Base-by-base conservation (phyloP, 163 green algal genomes). In the Volvox carteri region DNA sequence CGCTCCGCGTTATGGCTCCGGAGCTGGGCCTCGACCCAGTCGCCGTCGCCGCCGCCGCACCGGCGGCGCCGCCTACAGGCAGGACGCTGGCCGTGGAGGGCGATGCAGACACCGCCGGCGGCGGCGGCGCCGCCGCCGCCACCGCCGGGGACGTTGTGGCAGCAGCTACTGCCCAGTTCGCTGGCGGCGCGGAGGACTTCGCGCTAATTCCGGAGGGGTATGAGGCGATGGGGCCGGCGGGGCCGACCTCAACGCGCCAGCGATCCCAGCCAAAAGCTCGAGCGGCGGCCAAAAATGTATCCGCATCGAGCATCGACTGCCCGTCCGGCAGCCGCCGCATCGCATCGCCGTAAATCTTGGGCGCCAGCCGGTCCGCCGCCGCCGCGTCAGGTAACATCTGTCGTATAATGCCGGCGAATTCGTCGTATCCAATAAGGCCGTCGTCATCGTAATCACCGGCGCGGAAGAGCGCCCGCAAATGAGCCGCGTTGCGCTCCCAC, bases 401-500 rank as follows among this genome's bases (percentile, higher is more conserved):
- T 28, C 65, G 44, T 37, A 87, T 46, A 35, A 87, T 33, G 21
- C 60, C 67, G 41, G 74, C 86, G 41, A 78, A 87, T 67, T 84
- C 65, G 65, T 84, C 72, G 48, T 76, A 80, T 58, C 79, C 83
- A 1, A 93, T 75, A 11, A 90, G 52, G 8, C 84, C 90, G 68
- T 93, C 90, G 18, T 70, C 44, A 79, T 93, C 87, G 21, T 37
- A 60, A 84, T 93, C 90, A 8, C 60, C 90, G 25, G 87, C 90
- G n/a, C 84, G 78, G 85, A 94, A 94, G 14, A 94, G 88, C 8
- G 91, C 88, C 4, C 78, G 90, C 46, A 95, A 90, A 77, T 95
- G 92, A 0, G 86, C 90, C 1, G 77, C 76, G 86, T 91, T 92
- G 74, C 89, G 86, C 77, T 92, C 88, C 75, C 54, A 81, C 54